Evolutionary conservation across 805 yeast species (phyloP).

Genomic region (Metschnikowia proteae): DNA sequence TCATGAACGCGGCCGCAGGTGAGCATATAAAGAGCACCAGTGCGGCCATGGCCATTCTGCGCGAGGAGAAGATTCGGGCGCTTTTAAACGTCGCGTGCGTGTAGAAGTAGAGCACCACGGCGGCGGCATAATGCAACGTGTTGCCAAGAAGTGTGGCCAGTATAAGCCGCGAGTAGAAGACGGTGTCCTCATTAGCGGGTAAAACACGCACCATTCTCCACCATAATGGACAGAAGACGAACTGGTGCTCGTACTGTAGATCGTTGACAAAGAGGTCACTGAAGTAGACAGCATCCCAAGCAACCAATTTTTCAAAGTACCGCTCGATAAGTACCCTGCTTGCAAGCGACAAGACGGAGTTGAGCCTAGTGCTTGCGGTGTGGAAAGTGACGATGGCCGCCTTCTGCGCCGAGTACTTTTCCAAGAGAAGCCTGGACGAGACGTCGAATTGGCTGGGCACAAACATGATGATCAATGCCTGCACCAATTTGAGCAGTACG

Average conservation of each 20-base stretch:
- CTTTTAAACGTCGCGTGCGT: constrained; percentile 32
- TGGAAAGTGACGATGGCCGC: constrained; percentile 8
- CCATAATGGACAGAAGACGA: constrained; percentile 85
- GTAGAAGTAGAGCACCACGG: constrained; percentile 46
- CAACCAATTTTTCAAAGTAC: constrained; percentile 51
- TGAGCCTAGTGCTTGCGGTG: constrained; percentile 5
- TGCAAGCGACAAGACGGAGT: constrained; percentile 3
- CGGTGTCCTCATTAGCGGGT: constrained; percentile 4
- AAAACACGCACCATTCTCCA: constrained; percentile 43
- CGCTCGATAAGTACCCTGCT: constrained; percentile 1
- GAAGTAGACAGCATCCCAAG: constrained; percentile 88
- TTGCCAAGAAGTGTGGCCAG: constrained; percentile 47
- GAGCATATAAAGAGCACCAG: constrained; percentile 51
- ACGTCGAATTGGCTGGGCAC: constrained; percentile 49
- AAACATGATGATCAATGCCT: constrained; percentile 33
- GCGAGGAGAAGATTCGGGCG: constrained; percentile 18
- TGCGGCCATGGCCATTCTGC: constrained; percentile 20
- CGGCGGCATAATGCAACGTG: constrained; percentile 46
- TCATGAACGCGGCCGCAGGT: constrained; percentile 77
- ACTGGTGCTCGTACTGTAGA: constrained; percentile 76
- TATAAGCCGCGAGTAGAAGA: constrained; percentile 14
- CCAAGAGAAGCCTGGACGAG: constrained; percentile 39
- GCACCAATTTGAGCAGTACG: constrained; percentile 32
- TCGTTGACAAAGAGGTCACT: constrained; percentile 50
- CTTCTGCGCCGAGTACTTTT: constrained; percentile 13